These are phyloP conservation scores for Lolium perenne DNA, from an alignment of 176 grass and related monocot genomes.

Conservation along the genomic window DNA sequence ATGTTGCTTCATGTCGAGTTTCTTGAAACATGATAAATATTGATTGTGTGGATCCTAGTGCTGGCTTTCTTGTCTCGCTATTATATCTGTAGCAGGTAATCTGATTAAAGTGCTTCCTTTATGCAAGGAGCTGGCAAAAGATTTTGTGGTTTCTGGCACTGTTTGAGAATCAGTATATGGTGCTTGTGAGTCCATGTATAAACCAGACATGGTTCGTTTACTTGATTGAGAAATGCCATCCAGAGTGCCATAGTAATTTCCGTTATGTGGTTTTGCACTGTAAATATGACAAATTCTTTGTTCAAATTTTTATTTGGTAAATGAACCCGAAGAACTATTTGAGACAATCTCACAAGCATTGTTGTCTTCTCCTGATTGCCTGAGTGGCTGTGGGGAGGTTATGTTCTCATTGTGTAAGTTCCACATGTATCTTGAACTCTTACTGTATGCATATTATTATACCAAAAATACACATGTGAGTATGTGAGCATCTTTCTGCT, in stretches of 20 bases:
- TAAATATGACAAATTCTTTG: not conserved
- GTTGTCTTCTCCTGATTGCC: constrained; percentile 74
- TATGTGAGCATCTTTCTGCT: not conserved
- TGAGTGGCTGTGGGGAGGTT: constrained; percentile 80
- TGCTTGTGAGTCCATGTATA: constrained; percentile 89
- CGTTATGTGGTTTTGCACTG: not conserved
- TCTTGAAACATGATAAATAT: not conserved
- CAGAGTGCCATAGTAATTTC: not conserved
- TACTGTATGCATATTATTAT: not conserved
- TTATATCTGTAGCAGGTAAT: not conserved
- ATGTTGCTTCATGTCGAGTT: not conserved
- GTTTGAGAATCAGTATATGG: constrained; percentile 82
- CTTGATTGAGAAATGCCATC: not conserved
- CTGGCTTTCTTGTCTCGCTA: not conserved
- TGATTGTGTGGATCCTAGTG: not conserved
- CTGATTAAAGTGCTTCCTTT: constrained; percentile 36
- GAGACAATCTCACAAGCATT: constrained; percentile 93
- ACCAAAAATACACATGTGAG: not conserved
- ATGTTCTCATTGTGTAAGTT: constrained; percentile 85
- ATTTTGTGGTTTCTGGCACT: constrained; percentile 88
- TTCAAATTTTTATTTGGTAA: constrained; percentile 36
- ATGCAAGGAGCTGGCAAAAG: constrained; percentile 78
- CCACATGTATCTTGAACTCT: not conserved
- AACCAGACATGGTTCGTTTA: constrained; percentile 72
- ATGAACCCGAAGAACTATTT: constrained; percentile 88